phyloP scores from a whole-genome alignment of 176 grass and related monocot genomes.

The Avena sativa region DNA sequence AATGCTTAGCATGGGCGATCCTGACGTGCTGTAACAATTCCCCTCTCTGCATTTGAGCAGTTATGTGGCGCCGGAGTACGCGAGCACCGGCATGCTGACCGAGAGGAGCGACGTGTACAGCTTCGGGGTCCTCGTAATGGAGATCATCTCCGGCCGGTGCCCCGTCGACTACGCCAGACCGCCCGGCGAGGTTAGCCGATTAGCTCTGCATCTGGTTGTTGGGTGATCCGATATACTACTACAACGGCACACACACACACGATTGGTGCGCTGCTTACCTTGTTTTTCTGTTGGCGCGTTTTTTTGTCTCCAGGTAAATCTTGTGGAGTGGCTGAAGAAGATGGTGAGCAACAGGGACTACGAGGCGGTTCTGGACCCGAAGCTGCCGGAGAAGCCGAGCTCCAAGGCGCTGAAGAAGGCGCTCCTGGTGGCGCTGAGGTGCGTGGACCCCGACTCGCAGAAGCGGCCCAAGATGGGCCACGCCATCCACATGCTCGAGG shows the following conservation, averaged over 20 bases:
- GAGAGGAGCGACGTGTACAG: constrained; percentile 98
- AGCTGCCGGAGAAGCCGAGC: constrained; percentile 74
- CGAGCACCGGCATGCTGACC: constrained; percentile 95
- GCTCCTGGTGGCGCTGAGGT: constrained; percentile 83
- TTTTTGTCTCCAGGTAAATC: constrained; percentile 62
- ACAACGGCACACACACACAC: too few species aligned
- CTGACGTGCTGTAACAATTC: too few species aligned
- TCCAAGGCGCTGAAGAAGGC: constrained; percentile 82
- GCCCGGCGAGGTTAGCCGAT: constrained; percentile 78
- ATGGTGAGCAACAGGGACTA: constrained; percentile 80
- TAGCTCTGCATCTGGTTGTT: neutral
- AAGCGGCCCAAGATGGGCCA: constrained; percentile 97
- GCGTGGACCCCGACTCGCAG: constrained; percentile 86
- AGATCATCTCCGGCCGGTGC: constrained; percentile 85
- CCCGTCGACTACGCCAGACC: constrained; percentile 88
- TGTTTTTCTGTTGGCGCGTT: neutral
- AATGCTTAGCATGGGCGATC: too few species aligned
- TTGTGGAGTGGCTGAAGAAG: constrained; percentile 93
- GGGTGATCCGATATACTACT: too few species aligned
- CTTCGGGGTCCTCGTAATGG: constrained; percentile 96
- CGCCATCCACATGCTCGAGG: constrained; percentile 96
- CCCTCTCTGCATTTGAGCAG: constrained; percentile 30
- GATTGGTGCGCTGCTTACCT: too few species aligned
- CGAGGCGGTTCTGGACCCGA: constrained; percentile 78
- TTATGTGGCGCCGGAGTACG: constrained; percentile 96